Base-by-base conservation (phyloP, 1,284 basidiomycete species). In the Xerocomus nothofagi region DNA sequence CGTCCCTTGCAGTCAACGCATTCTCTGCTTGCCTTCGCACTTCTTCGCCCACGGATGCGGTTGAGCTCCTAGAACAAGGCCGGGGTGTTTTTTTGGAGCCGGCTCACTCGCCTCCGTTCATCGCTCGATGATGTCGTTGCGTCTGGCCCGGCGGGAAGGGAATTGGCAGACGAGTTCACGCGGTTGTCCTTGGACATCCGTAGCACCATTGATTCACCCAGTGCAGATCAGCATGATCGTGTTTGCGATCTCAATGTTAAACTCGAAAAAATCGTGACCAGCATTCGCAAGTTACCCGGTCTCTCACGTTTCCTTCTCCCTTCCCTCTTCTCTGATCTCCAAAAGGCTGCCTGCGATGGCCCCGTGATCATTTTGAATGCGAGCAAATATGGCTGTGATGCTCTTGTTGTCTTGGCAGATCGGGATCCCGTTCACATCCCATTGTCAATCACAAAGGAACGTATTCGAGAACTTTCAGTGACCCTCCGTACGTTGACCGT, bases 1-100 rank as follows among this genome's bases (percentile, higher is more conserved):
- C 49, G 1, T 33, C 50, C 1, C 40, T 51, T 1, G 39, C 49
- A 21, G 37, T 12, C 3, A 36, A 52, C 1, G 36, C 50, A 0
- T 45, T 45, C 21, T 45, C 50, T 0, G 39, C 39, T 8, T 46
- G 50, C 39, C 27, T 52, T 21, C 49, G 26, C 8, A 34, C 26
- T 7, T 26, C 17, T 30, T 14, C 6, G 2, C 10, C 9, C 8
- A 18, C 10, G 8, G 10, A 26, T 26, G 26, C 26, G 26, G 8
- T 26, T 11, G 40, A 39, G 14, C 17, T 45, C 3, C 26, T 40
- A 0, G 31, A 50, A 27, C 44, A 50, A 17, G 24, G 36, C 3
- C 9, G 24, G 15, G 24, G 34, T 4, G 33, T 27, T 1, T 46
- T 26, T 46, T 31, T 44, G 29, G 29, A 46, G 2, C 7, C 44